phyloP scores from a whole-genome alignment of 2,329 filamentous ascomycete species.

The Pleomassaria siparia region DNA sequence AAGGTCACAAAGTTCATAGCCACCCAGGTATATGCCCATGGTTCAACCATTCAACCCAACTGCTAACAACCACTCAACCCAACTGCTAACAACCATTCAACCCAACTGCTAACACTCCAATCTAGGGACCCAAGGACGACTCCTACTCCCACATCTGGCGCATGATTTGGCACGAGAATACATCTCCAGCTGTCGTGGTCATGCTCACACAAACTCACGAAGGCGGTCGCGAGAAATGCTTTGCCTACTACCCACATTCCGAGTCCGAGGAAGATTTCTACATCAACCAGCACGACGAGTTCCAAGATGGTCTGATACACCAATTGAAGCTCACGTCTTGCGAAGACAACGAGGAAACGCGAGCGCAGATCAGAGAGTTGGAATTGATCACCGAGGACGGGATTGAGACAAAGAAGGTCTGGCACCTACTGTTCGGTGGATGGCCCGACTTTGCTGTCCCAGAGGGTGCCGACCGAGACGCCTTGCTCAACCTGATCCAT shows the following conservation, averaged over 20 bases:
- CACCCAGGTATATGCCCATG: constrained; percentile 65
- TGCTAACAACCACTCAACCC: too few relatives aligned
- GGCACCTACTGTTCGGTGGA: constrained; percentile 80
- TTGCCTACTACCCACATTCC: constrained; percentile 74
- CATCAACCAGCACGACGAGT: constrained; percentile 65
- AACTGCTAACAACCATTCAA: neutral
- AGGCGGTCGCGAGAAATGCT: constrained; percentile 77
- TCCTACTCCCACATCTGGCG: constrained; percentile 87
- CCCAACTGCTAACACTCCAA: constrained; percentile 1
- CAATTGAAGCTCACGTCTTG: constrained; percentile 63
- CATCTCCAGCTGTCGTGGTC: constrained; percentile 72
- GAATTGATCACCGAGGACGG: constrained; percentile 49
- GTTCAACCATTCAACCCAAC: too few relatives aligned
- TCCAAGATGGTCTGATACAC: constrained; percentile 67
- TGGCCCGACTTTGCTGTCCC: constrained; percentile 94
- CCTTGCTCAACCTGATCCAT: constrained; percentile 69
- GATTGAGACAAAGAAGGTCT: constrained; percentile 65
- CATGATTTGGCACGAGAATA: constrained; percentile 87
- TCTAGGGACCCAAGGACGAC: constrained; percentile 72
- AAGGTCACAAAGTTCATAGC: constrained; percentile 72
- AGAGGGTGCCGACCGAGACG: constrained; percentile 64
- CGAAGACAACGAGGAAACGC: constrained; percentile 57
- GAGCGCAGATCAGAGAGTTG: constrained; percentile 74
- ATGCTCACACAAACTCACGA: constrained; percentile 94
- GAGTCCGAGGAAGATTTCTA: constrained; percentile 44